Conservation (phyloP, 2,329 filamentous ascomycete genomes). For the Ascochyta koolunga region DNA sequence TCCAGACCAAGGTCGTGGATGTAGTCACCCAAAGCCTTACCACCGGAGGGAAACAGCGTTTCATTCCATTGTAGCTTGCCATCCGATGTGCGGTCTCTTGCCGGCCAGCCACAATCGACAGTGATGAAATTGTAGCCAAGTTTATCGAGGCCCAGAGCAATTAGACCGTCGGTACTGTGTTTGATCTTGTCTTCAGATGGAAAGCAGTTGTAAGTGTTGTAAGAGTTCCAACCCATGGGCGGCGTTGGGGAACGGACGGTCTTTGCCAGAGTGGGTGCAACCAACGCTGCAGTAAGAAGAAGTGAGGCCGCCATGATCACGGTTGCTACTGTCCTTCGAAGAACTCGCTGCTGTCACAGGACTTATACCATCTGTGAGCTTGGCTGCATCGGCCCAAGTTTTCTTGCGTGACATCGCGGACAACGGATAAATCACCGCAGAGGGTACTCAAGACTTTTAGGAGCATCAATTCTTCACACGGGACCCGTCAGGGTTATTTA, state of each 20-base stretch:
- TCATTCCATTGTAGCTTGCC: conserved; percentile 59
- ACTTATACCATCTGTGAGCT: not conserved
- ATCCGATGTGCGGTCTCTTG: conserved; percentile 48
- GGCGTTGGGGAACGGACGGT: conserved; percentile 31
- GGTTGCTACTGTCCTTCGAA: not conserved
- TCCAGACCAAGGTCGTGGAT: conserved; percentile 57
- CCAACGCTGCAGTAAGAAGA: conserved; percentile 4
- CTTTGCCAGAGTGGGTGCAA: conserved; percentile 19
- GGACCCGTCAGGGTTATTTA: not conserved
- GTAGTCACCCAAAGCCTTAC: conserved; percentile 57
- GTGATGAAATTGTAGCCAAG: conserved; percentile 64
- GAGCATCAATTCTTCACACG: not conserved
- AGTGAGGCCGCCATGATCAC: conserved; percentile 2
- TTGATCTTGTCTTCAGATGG: conserved; percentile 58
- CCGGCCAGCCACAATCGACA: conserved; percentile 65
- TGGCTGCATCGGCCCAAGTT: not conserved
- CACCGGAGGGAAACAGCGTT: conserved; percentile 58
- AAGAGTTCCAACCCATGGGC: conserved; percentile 62
- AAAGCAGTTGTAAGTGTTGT: conserved; percentile 62
- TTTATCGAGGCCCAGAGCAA: conserved; percentile 58
- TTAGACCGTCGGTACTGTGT: conserved; percentile 60
- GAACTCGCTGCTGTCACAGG: not conserved
- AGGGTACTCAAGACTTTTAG: not conserved
- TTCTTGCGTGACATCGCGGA: not conserved
- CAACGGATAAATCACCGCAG: not conserved